Evolutionary conservation across 75 land plant species (phyloP), one percentile per base, ranked within the genome.

Genomic region (Cunninghamia lanceolata): DNA sequence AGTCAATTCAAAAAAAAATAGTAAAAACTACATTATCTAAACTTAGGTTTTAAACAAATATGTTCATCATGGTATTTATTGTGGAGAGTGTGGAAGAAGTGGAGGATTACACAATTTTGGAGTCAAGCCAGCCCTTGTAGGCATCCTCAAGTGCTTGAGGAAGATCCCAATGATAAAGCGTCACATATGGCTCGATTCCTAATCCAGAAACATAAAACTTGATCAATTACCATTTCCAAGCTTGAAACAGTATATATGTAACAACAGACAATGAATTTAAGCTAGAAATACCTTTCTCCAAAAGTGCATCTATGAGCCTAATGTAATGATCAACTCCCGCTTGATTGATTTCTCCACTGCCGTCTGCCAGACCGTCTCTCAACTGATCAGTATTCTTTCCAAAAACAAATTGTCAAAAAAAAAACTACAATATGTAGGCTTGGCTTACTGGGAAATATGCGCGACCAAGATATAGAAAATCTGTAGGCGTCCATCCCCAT

Each of bases 121-220:
- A 91, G 84, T 83, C 85, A 13, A 93, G 89, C 99, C 97, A 95
- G 78, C 99, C 99, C 16, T 89, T 90, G 86, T 96, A 94, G 54
- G 87, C 85, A 88, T 95, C 98, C 25, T 94, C 87, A 30, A 97
- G 82, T 40, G 94, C 96, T 90, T 94, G 99, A 66, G 99, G 99
- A 47, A 96, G 94, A 84, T 96, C 99, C 96, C 96, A 96, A 68
- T 96, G 99, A 83, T 92, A 96, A 9, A 97, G 87, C 0, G 94
- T 92, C 85, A 94, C 96, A 90, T 94, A 97, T 84, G 99, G 99
- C 85, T 94, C 85, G 53, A 97, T 94, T 59, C 99, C 99, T 56
- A 56, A 19, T 56, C 25, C 25, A 56, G 25, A 56, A 17, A 56
- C 63, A 56, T 17, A 56, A 56, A 56, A 56, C 4, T 17, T 54